Base-by-base conservation (phyloP, 805 yeast genomes). In the Blastobotrys parvus region DNA sequence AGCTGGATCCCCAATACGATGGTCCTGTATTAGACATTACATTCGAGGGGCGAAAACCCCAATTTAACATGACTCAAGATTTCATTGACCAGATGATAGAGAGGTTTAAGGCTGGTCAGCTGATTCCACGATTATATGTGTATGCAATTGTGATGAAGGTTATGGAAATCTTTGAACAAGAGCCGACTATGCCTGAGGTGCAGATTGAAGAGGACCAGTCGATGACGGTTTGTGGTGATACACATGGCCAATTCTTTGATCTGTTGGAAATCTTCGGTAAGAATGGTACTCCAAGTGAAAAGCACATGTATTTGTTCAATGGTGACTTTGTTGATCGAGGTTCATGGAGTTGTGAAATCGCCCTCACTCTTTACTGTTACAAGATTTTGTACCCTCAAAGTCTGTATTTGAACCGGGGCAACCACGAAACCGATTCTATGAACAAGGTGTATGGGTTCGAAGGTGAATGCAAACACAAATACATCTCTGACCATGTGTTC, bases 301-400 rank as follows among this genome's bases (percentile, higher is more conserved):
- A 66, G 2, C 97, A 89, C 59, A 71, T 78, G 3, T 92, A 85
- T 59, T 64, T 92, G 38, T 90, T 92, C 69, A 92, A 92, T 57
- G 98, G 98, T 35, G 98, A 92, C 64, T 90, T 92, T 64, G 98
- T 92, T 3, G 98, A 92, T 61, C 74, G 98, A 57, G 98, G 98
- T 4, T 84, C 95, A 15, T 90, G 98, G 97, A 87, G 97, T 3
- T 85, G 95, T 58, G 98, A 92, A 60, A 95, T 92, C 38, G 96
- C 96, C 1, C 65, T 92, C 38, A 68, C 82, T 23, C 71, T 86
- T 35, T 88, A 84, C 60, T 71, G 80, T 10, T 73, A 85, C 62
- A 92, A 92, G 64, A 68, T 88, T 29, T 62, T 82, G 27, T 82
- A 73, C 56, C 98, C 98, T 13, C 56, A 65, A 2, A 70, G 73